Base-by-base conservation (phyloP, 2,329 filamentous ascomycete genomes). In the Phoma herbarum region DNA sequence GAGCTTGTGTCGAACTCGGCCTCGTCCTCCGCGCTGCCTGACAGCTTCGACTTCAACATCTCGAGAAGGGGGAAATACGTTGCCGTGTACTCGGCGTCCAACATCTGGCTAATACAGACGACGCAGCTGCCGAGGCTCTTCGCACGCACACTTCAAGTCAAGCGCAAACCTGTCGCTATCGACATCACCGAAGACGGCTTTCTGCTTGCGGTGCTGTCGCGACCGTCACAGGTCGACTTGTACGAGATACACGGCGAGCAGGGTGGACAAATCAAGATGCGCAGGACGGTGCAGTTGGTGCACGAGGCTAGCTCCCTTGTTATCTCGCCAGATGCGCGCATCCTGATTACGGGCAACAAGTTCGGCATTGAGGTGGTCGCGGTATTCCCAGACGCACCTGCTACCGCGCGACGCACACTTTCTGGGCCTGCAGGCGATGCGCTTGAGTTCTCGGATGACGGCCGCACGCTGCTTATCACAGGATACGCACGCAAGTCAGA, bases 351-450 rank as follows among this genome's bases (percentile, higher is more conserved):
- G 16, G 92, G 92, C 8, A 96, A 93, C 75, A 88, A 92, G 70
- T 90, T 91, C 54, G 91, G 91, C n/a, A 93, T 97, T 62, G 93
- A 97, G 75, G 90, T 97, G 0, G 88, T 91, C 26, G 90, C 92
- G 5, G 80, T 96, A 37, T 86, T 86, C 46, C 82, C 88, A 2
- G 85, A 83, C 52, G 87, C 86, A 1, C 71, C 72, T 6, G 76
- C 75, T 43, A 69, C 76, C 4, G 64, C 71, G 28, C 62, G 73
- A 47, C 68, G 77, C 4, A 73, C 73, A 5, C 72, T 79, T 10
- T 76, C 74, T 10, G 75, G 75, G 0, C 71, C 74, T 4, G 69
- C 73, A 1, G 75, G 76, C 43, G 76, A 78, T 41, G 69, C 67
- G 0, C 62, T 79, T 26, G 70, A 77, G 42, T 79, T 79, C 43